phyloP scores from a whole-genome alignment of 257 asterid species.

The Solanum pinnatisectum region DNA sequence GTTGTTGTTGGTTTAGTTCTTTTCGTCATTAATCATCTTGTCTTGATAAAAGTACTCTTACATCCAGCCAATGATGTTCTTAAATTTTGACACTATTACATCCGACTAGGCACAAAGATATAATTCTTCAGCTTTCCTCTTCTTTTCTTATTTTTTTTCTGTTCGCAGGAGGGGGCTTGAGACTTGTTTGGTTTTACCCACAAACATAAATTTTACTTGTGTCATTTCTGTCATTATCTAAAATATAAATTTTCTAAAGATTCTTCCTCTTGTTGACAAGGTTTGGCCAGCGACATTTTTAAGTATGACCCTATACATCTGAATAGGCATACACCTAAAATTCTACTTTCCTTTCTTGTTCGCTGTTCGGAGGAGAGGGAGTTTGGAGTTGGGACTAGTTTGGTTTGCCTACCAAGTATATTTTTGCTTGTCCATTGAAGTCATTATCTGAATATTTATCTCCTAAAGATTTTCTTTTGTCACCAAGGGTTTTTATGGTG shows the following conservation, averaged over 20 bases:
- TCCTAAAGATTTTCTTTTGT: not conserved
- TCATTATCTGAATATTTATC: not conserved
- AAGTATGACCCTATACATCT: not conserved
- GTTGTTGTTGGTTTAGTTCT: no score
- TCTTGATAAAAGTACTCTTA: not conserved
- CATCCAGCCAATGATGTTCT: not conserved
- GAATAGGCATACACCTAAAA: not conserved
- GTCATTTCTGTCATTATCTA: not conserved
- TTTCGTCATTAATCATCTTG: not conserved
- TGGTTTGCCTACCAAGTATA: not conserved
- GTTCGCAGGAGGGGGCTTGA: not conserved
- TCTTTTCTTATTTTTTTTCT: not conserved
- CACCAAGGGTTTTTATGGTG: not conserved
- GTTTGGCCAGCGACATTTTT: not conserved
- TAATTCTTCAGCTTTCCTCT: not conserved
- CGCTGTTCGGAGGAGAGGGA: not conserved
- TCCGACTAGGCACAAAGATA: not conserved
- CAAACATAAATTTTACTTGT: not conserved
- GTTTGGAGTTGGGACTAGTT: not conserved
- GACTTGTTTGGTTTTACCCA: not conserved
- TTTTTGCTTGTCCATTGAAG: not conserved
- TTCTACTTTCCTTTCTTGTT: not conserved
- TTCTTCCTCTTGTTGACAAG: not conserved
- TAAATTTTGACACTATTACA: not conserved
- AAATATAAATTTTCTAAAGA: not conserved